A percentile compares a stretch with the other conserved stretches of the same genome.
phyloP scores from a whole-genome alignment of 495 filamentous ascomycete genomes.

The Penicillium soppii region DNA sequence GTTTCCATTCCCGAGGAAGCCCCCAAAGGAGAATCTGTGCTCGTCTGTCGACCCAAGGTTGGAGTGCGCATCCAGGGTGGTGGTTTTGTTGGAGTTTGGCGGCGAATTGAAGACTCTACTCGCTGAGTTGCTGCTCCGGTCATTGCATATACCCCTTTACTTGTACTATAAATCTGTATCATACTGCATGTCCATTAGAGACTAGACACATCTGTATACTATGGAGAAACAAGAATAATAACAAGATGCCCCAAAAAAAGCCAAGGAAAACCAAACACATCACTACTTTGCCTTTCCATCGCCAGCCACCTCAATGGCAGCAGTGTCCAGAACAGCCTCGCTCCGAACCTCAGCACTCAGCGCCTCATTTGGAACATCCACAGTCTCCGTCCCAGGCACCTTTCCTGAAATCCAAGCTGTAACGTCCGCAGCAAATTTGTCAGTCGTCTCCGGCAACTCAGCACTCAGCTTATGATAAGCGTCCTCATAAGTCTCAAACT shows the following conservation, averaged over 20 bases:
- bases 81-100: conserved; percentile 71
- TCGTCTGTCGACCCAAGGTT: conserved; percentile 70
- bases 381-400: not conserved
- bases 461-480: conserved; percentile 74
- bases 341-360: not conserved
- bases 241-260: not conserved
- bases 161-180: conserved; percentile 16
- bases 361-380: not conserved
- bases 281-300: conserved; percentile 12
- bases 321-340: not conserved
- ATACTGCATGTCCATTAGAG: conserved; percentile 3
- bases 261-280: not conserved
- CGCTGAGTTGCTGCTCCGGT: conserved; percentile 5
- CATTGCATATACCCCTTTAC: not conserved
- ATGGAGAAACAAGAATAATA: conserved; percentile 5
- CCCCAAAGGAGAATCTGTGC: conserved; percentile 42
- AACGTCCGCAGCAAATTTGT: conserved; percentile 67
- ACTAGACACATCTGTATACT: conserved; percentile 10
- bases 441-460: conserved; percentile 61
- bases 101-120: conserved; percentile 49
- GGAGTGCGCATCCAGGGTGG: conserved; percentile 62
- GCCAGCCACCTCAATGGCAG: not conserved
- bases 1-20: conserved; percentile 5
- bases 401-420: conserved; percentile 70
- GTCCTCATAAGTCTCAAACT: conserved; percentile 72